Evolutionary conservation across 176 grass and related monocot species (phyloP).

Genomic region (Pontederia paniculata): DNA sequence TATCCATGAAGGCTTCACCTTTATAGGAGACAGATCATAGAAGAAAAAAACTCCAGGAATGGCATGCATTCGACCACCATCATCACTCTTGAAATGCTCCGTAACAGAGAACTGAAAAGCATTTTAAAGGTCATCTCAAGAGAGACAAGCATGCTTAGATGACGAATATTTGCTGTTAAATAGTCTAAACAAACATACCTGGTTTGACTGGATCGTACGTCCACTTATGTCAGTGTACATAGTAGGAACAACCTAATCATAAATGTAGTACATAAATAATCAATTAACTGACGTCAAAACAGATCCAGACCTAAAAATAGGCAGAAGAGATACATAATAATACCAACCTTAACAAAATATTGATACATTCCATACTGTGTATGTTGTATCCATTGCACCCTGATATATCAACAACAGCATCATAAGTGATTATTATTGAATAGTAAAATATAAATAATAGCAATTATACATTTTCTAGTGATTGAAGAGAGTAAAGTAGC

Average conservation of each 20-base stretch:
- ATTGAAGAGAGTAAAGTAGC: constrained; percentile 8
- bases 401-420: constrained; percentile 28
- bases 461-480: neutral
- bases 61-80: constrained; percentile 54
- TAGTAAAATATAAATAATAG: neutral
- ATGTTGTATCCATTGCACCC: constrained; percentile 67
- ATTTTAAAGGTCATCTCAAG: constrained; percentile 12
- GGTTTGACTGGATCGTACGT: constrained; percentile 83
- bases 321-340: neutral
- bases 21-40: constrained; percentile 89
- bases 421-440: constrained; percentile 16
- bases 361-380: constrained; percentile 92
- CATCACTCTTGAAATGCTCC: constrained; percentile 77
- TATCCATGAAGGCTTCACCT: constrained; percentile 31
- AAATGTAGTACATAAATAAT: neutral
- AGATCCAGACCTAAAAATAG: too few species aligned
- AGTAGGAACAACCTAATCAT: constrained; percentile 83
- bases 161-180: neutral
- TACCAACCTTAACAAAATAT: constrained; percentile 88
- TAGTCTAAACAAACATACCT: constrained; percentile 35
- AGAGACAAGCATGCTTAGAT: neutral
- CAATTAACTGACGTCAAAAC: too few species aligned
- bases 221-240: constrained; percentile 78
- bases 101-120: constrained; percentile 78
- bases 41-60: constrained; percentile 98